phyloP scores from a whole-genome alignment of 73 alveolate genomes.

The Stentor roeselii region DNA sequence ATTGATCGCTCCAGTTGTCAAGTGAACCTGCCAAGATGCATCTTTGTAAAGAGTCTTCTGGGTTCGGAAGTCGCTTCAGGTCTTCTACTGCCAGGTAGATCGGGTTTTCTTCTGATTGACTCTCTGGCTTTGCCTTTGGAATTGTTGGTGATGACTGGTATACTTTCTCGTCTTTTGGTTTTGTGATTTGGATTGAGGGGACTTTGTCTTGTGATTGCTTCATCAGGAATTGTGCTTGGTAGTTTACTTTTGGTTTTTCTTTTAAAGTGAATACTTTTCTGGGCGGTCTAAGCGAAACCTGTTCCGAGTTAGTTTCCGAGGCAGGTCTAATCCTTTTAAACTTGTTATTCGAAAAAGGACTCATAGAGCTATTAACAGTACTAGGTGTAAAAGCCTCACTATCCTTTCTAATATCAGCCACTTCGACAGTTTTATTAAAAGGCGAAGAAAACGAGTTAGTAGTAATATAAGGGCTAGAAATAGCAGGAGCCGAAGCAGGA shows the following conservation, averaged over 20 bases:
- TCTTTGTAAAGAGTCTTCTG: constrained; percentile 18
- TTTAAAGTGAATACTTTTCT: not conserved
- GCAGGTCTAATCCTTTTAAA: not conserved
- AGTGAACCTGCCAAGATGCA: not conserved
- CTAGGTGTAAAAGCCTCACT: not conserved
- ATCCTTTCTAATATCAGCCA: not conserved
- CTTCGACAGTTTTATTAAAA: not conserved
- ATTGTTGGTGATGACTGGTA: not conserved
- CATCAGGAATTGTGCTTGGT: not conserved
- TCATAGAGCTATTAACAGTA: not conserved
- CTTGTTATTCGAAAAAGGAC: not conserved
- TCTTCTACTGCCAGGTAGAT: not conserved
- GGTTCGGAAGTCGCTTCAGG: constrained; percentile 1
- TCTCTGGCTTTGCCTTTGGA: not conserved
- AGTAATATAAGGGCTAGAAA: constrained; percentile 17
- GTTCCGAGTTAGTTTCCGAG: not conserved
- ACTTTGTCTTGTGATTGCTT: not conserved
- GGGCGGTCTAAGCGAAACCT: not conserved
- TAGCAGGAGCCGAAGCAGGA: constrained; percentile 12
- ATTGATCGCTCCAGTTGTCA: constrained; percentile 4
- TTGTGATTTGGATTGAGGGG: too few relatives aligned
- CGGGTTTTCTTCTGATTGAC: not conserved
- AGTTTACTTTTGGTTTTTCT: not conserved
- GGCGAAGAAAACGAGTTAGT: not conserved
- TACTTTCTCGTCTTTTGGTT: not conserved